These are phyloP conservation scores for Graphiopsis chlorocephala DNA, from an alignment of 2,329 filamentous ascomycete genomes.

Conservation along the genomic window DNA sequence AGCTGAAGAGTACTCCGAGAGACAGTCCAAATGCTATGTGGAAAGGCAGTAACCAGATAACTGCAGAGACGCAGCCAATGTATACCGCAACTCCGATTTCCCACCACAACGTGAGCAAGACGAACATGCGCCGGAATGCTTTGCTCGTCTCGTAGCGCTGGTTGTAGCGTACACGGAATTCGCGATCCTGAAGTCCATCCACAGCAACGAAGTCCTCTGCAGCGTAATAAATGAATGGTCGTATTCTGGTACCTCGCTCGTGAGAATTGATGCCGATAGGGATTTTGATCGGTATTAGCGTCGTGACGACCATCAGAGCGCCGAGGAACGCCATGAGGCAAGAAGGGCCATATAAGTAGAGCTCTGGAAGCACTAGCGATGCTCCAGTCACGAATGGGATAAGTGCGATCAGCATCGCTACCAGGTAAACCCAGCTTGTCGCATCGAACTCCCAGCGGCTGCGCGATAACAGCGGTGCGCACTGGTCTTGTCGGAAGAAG, in stretches of 20 bases:
- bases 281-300: constrained; percentile 30
- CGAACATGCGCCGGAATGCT: constrained; percentile 31
- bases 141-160: constrained; percentile 31
- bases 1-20: constrained; percentile 30
- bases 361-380: constrained; percentile 26
- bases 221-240: constrained; percentile 35
- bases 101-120: constrained; percentile 32
- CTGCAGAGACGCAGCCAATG: constrained; percentile 29
- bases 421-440: constrained; percentile 33
- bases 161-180: constrained; percentile 33
- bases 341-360: constrained; percentile 32
- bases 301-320: constrained; percentile 30
- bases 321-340: constrained; percentile 34
- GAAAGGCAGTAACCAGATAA: constrained; percentile 33
- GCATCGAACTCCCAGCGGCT: constrained; percentile 33
- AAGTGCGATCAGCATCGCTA: constrained; percentile 30
- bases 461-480: constrained; percentile 31
- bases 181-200: constrained; percentile 32
- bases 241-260: constrained; percentile 26
- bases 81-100: constrained; percentile 29
- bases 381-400: constrained; percentile 31
- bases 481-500: constrained; percentile 28
- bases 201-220: constrained; percentile 35
- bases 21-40: constrained; percentile 31
- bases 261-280: constrained; percentile 35